phyloP scores from a whole-genome alignment of 2,329 filamentous ascomycete genomes.

The Thermomyces lanuginosus region DNA sequence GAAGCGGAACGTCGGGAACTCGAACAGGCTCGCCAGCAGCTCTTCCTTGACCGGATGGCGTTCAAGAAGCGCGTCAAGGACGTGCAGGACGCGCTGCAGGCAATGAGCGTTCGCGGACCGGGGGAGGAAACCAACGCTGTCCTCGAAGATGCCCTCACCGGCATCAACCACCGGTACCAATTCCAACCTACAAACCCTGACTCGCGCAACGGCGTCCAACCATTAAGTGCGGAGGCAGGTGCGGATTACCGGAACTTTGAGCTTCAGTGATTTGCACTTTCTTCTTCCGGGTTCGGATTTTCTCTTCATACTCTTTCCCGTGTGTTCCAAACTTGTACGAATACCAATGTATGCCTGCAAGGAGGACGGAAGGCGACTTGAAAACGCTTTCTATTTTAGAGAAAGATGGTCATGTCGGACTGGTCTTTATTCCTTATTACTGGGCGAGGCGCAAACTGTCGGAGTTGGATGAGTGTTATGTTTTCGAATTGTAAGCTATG shows the following conservation, averaged over 20 bases:
- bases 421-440: too few relatives aligned
- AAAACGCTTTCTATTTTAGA: too few relatives aligned
- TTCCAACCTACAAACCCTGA: constrained; percentile 23
- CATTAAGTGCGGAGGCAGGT: constrained; percentile 25
- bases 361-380: too few relatives aligned
- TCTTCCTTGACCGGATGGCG: constrained; percentile 79
- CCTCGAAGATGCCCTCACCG: constrained; percentile 19
- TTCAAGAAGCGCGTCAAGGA: constrained; percentile 79
- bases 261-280: constrained; percentile 14
- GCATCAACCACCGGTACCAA: constrained; percentile 24
- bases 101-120: constrained; percentile 25
- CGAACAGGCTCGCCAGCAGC: constrained; percentile 76
- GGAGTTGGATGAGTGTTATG: too few relatives aligned
- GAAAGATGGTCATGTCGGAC: too few relatives aligned
- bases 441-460: too few relatives aligned
- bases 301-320: neutral
- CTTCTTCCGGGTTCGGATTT: neutral
- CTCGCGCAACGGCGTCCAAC: constrained; percentile 18
- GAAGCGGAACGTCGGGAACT: constrained; percentile 85
- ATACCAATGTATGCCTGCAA: too few relatives aligned
- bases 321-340: too few relatives aligned
- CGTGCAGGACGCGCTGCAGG: constrained; percentile 54
- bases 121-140: constrained; percentile 25
- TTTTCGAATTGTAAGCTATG: too few relatives aligned
- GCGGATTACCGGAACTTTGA: constrained; percentile 28